Base-by-base conservation (phyloP, 2,329 filamentous ascomycete species). In the Fusarium mexicanum region DNA sequence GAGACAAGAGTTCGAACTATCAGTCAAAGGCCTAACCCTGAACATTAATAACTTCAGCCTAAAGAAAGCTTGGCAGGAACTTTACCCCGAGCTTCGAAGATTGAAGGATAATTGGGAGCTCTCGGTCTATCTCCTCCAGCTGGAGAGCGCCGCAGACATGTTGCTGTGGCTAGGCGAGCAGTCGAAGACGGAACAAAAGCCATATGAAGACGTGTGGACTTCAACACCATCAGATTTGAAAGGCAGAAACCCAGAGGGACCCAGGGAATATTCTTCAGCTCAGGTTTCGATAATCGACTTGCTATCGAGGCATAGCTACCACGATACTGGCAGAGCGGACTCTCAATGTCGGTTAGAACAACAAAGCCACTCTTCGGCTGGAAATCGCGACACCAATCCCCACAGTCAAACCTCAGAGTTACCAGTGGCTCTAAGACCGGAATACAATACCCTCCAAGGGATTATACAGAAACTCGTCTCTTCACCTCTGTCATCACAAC, bases 381-480 rank as follows among this genome's bases (percentile, higher is more conserved):
- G 26, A 26, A 26, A 26, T 26, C 26, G 6, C 26, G 26, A 26
- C 4, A 26, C 26, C 26, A 26, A 26, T 26, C 26, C 26, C 26
- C 26, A 26, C 26, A 26, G 26, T 6, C 26, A 26, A 26, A 26
- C 4, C 26, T 26, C 26, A 26, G 26, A 26, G 26, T 26, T 26
- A 26, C 26, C 26, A 26, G 16, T 43, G 6, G n/a, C 11, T 44
- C 38, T 22, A 44, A 44, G 3, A 2, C 31, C 37, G 3, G 59
- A 55, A 5, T 9, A 9, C 10, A 4, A 13, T 7, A 41, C 1
- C 4, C 51, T 63, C 7, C 4, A 35, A 20, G 2, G 12, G 2
- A 63, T 73, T 5, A 29, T 71, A 51, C 40, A 61, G 16, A 29
- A 18, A 11, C 76, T 77, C 20, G 16, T 31, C 16, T 16, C 43